Evolutionary conservation across 352 stramenopile species (phyloP).

Genomic region (Phytophthora fragariaefolia): DNA sequence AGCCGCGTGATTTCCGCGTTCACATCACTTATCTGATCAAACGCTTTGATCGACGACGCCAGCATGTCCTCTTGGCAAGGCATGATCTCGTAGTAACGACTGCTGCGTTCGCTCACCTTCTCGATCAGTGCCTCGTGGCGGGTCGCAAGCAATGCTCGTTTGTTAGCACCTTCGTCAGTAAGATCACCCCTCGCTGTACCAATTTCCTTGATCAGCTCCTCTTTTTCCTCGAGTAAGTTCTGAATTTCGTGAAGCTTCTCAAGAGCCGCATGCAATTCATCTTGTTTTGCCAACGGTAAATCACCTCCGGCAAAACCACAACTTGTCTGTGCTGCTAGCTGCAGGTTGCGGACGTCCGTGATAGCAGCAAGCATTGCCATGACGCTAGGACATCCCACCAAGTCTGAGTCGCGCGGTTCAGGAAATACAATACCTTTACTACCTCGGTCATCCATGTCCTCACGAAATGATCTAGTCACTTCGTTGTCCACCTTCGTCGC

Average conservation of each 20-base stretch:
- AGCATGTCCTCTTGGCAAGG: slow-evolving; percentile 72
- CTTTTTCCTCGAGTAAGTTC: slow-evolving; percentile 53
- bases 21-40: slow-evolving; percentile 60
- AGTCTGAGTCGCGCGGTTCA: slow-evolving; percentile 40
- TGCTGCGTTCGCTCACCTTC: slow-evolving; percentile 73
- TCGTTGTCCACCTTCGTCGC: slow-evolving; percentile 61
- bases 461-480: slow-evolving; percentile 62
- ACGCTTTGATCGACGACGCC: slow-evolving; percentile 62
- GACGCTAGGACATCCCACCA: slow-evolving; percentile 40
- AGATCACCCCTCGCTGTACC: slow-evolving; percentile 52
- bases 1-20: slow-evolving; percentile 74
- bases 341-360: slow-evolving; percentile 72
- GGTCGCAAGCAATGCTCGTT: slow-evolving; percentile 55
- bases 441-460: slow-evolving; percentile 33
- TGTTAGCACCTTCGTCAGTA: slow-evolving; percentile 45
- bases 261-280: slow-evolving; percentile 57
- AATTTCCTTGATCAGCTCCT: slow-evolving; percentile 59
- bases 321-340: slow-evolving; percentile 62
- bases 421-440: slow-evolving; percentile 33
- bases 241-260: slow-evolving; percentile 59
- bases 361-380: slow-evolving; percentile 67
- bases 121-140: slow-evolving; percentile 62
- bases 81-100: slow-evolving; percentile 85
- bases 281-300: slow-evolving; percentile 67
- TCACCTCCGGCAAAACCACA: slow-evolving; percentile 56